Base-by-base conservation (phyloP, 2,329 filamentous ascomycete genomes). In the Aureobasidium uvarum region DNA sequence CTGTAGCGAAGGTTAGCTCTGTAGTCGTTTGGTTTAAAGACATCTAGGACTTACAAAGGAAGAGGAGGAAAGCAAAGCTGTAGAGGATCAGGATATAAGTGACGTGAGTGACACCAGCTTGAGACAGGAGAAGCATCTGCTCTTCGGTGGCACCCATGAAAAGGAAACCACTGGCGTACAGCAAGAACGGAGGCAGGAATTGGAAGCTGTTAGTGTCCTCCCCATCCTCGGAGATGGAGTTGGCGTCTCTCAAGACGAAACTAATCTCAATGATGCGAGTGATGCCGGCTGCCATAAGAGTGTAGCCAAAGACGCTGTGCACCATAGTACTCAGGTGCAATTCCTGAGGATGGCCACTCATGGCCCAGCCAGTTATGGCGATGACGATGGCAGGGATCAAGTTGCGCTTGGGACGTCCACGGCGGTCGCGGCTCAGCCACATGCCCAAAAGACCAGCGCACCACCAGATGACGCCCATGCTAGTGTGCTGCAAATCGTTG, bases 391-490 rank as follows among this genome's bases (percentile, higher is more conserved):
- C 93, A 0, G 95, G 95, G 64, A 99, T 87, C 67, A 99, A 86
- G 79, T 99, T 99, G 70, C 95, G 86, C 82, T 94, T 92, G 10
- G 95, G 93, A 48, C 86, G 84, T 60, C 95, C 94, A 68, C 94
- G 87, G 65, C 91, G 86, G 74, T 89, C 91, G 68, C 86, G 85
- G 75, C 92, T 96, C 45, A 99, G 82, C 95, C 94, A 99, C 62
- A 99, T 84, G 48, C 95, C 95, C 13, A 94, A 85, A 36, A 99
- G 80, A 28, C 95, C 95, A 8, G 95, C 94, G 72, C 88, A 90
- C 94, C 94, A 99, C 95, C 95, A 99, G 60, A 99, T 87, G 68
- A 99, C 86, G n/a, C 95, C 95, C 94, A 99, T 98, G n/a, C 90
- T 91, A 0, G 95, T 99, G 77, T 99, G 95, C 77, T 99, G 94